Percentiles rank a stretch among this genome's conserved stretches.
phyloP scores from a whole-genome alignment of 1,284 basidiomycete species.

The Mycena sp. region DNA sequence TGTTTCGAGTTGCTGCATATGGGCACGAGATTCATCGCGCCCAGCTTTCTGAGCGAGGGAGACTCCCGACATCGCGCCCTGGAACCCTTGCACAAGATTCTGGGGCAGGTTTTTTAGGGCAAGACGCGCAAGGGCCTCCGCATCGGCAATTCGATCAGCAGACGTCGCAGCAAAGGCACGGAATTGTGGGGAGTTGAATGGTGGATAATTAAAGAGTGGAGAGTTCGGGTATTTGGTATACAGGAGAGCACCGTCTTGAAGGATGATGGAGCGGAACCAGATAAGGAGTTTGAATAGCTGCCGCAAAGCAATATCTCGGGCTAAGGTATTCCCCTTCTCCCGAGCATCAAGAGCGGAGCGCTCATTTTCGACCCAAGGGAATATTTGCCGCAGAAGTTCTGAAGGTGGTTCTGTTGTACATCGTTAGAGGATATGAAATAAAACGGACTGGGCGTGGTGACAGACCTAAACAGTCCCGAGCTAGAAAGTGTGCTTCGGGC shows the following conservation, averaged over 20 bases:
- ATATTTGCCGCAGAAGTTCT: neutral
- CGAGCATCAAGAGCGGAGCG: neutral
- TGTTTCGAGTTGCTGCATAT: too few species aligned
- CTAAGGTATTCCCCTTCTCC: neutral
- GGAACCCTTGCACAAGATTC: too few species aligned
- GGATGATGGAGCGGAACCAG: conserved; percentile 3
- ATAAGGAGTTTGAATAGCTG: neutral
- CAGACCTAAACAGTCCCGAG: conserved; percentile 35
- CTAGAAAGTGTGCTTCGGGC: conserved; percentile 38
- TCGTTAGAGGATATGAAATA: neutral
- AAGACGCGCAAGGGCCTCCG: too few species aligned
- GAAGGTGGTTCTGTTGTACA: neutral
- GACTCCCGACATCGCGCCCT: too few species aligned
- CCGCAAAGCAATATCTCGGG: neutral
- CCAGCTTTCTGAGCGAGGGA: too few species aligned
- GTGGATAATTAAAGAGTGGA: neutral
- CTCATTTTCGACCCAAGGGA: neutral
- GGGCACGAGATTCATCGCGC: too few species aligned
- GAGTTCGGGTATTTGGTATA: neutral
- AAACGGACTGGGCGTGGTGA: neutral
- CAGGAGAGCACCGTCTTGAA: conserved; percentile 9
- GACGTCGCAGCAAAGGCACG: neutral
- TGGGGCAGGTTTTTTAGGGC: too few species aligned
- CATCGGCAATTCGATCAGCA: neutral
- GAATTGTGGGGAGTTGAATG: conserved; percentile 5